Percentiles rank a stretch among this genome's conserved stretches.
phyloP scores from a whole-genome alignment of 495 filamentous ascomycete genomes.

The Niebla homalea region DNA sequence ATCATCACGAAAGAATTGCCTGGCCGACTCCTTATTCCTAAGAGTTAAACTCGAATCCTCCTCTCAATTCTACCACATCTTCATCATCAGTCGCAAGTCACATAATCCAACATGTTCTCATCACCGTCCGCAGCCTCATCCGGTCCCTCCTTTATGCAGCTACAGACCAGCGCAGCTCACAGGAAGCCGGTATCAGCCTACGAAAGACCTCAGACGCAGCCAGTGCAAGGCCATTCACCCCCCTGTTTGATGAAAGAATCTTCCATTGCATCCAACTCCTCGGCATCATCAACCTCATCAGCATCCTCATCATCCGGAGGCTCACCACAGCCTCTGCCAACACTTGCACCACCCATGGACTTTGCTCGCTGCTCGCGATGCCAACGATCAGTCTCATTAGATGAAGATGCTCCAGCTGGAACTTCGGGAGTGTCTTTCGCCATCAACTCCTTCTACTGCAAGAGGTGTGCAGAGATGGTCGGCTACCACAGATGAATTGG shows the following conservation, averaged over 20 bases:
- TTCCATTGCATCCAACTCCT: not conserved
- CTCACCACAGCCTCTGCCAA: not conserved
- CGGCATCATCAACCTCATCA: not conserved
- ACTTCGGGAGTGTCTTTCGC: conserved; percentile 54
- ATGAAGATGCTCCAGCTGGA: conserved; percentile 25
- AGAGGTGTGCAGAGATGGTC: conserved; percentile 56
- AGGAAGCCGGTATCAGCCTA: not conserved
- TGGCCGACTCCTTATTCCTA: no score
- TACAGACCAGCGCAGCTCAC: conserved; percentile 23
- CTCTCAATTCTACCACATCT: no score
- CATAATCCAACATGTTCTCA: no score
- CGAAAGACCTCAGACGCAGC: not conserved
- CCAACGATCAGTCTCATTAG: conserved; percentile 34
- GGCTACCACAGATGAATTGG: conserved; percentile 50
- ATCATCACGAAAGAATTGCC: no score
- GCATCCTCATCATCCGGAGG: not conserved
- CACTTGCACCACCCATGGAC: not conserved
- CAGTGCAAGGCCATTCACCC: not conserved
- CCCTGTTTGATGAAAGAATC: no score
- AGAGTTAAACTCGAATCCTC: no score
- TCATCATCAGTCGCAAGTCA: no score
- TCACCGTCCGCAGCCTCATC: conserved; percentile 3
- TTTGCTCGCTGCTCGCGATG: conserved; percentile 36
- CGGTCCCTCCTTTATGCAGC: conserved; percentile 26
- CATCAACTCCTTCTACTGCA: conserved; percentile 70